Evolutionary conservation across 1,284 basidiomycete genomes (phyloP), one percentile per base, ranked within the genome.

Genomic region (Laetiporus sulphureus): DNA sequence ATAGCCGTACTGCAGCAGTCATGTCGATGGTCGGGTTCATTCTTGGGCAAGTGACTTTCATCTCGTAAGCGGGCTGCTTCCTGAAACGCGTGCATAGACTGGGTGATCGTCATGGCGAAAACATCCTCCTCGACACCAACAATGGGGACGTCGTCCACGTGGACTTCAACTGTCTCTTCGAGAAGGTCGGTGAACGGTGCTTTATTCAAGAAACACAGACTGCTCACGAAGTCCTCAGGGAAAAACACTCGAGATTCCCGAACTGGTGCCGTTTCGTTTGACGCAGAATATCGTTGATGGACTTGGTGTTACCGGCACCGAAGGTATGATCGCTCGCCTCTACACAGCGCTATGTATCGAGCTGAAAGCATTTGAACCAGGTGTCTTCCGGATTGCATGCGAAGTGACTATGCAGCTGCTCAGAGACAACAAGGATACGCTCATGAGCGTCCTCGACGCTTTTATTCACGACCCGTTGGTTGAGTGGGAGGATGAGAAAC

Each of bases 1-100:
- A 95, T 59, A 84, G 80, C 12, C 76, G 95, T 32, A 98, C 96
- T 0, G 77, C 87, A 0, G 96, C 96, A 0, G 96, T 99, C 37
- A 99, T 98, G 88, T 96, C 91, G 3, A 99, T 99, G 87, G 91
- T 99, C 20, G 96, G 96, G 16, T 96, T 91, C 54, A 95, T 99
- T 25, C 71, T 99, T 7, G 96, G 95, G 90, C 94, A 49, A 47
- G 79, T 61, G 6, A n/a, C 34, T 6, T 40, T 41, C 25, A 10
- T 29, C 5, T 31, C 5, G 23, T 7, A 27, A 11, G 15, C 18
- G 39, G 16, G 21, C 24, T 15, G 40, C 44, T 22, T 38, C 39
- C 21, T 29, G 44, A 21, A 29, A 34, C n/a, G 19, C 16, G 32
- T n/a, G 27, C 5, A 35, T 22, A 95, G 93, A 10, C 72, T 99